Evolutionary conservation across 768 basidiomycete genomes (phyloP), one percentile per base, ranked within the genome.

Genomic region (Suillus cothurnatus): DNA sequence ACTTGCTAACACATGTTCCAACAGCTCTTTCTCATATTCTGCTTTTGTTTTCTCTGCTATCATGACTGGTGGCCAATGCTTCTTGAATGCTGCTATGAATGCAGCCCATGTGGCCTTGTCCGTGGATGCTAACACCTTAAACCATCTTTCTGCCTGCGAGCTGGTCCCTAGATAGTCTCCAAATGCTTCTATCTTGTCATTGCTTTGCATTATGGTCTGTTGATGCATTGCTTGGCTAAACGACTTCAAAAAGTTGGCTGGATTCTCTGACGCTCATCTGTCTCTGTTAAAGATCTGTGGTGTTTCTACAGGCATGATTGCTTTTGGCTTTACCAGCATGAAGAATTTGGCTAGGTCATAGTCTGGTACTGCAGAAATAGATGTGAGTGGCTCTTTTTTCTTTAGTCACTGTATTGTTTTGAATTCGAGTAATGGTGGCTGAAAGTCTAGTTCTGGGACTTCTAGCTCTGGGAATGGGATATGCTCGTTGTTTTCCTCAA

Each of bases 351-450:
- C n/a, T 2, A 43, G 8, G 0, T 21, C 7, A 19, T 43, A 43
- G 2, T 43, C 41, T 8, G 41, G 41, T 43, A n/a, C 45, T n/a
- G 45, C 11, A 4, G n/a, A n/a, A n/a, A n/a, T n/a, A n/a, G n/a
- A n/a, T n/a, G n/a, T n/a, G n/a, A n/a, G n/a, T n/a, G n/a, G 45
- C 5, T n/a, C 45, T n/a, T 4, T 47, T 12, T 47, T 47, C 4
- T 1, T 1, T 9, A n/a, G 11, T 9, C 11, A 2, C 0, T 0
- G 45, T 11, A 1, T 4, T 11, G 45, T 4, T 11, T 47, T 0
- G 8, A n/a, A n/a, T 3, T 4, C 2, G 4, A n/a, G 21, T 6
- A 2, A 5, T 0, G 11, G 45, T n/a, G 4, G 0, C 3, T 47
- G 0, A 1, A 47, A 21, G 2, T 47, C 45, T n/a, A 43, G 7